Evolutionary conservation across 2,329 filamentous ascomycete species (phyloP).

Genomic region (Penicillium palitans): DNA sequence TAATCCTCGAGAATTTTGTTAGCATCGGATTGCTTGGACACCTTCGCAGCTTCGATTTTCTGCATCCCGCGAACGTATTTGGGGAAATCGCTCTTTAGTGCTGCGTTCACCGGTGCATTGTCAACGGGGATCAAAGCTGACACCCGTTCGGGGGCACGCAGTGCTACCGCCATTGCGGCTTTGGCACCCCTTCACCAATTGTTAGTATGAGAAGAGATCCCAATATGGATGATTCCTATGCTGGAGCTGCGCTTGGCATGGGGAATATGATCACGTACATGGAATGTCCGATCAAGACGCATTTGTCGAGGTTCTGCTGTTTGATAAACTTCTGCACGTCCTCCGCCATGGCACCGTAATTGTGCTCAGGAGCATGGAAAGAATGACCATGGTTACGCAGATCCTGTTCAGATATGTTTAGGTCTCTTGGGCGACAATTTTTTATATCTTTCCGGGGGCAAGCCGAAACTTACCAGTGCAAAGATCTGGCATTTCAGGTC

Average conservation of each 20-base stretch:
- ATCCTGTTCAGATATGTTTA: conserved; percentile 56
- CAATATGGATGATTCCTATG: not conserved
- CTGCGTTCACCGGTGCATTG: conserved; percentile 84
- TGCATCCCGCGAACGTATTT: conserved; percentile 84
- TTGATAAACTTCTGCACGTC: conserved; percentile 79
- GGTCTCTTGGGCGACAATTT: not conserved
- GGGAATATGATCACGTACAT: conserved; percentile 60
- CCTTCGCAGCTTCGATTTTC: conserved; percentile 67
- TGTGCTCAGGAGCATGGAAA: conserved; percentile 72
- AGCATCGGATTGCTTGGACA: conserved; percentile 72
- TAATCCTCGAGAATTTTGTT: conserved; percentile 75
- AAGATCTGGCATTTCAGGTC: conserved; percentile 80
- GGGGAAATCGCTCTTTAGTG: conserved; percentile 71
- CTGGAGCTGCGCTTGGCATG: not conserved
- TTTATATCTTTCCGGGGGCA: not conserved
- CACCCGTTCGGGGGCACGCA: conserved; percentile 67
- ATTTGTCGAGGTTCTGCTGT: conserved; percentile 66
- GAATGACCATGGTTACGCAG: conserved; percentile 92
- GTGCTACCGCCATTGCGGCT: conserved; percentile 81
- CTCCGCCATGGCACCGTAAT: conserved; percentile 78
- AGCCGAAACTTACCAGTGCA: conserved; percentile 62
- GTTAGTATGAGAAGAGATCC: conserved; percentile 1
- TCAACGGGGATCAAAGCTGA: conserved; percentile 78
- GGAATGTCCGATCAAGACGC: conserved; percentile 86
- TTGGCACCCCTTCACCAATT: conserved; percentile 73